A percentile compares a stretch with the other conserved stretches of the same genome.
phyloP scores from a whole-genome alignment of 768 basidiomycete species.

The Mrakia gelida region DNA sequence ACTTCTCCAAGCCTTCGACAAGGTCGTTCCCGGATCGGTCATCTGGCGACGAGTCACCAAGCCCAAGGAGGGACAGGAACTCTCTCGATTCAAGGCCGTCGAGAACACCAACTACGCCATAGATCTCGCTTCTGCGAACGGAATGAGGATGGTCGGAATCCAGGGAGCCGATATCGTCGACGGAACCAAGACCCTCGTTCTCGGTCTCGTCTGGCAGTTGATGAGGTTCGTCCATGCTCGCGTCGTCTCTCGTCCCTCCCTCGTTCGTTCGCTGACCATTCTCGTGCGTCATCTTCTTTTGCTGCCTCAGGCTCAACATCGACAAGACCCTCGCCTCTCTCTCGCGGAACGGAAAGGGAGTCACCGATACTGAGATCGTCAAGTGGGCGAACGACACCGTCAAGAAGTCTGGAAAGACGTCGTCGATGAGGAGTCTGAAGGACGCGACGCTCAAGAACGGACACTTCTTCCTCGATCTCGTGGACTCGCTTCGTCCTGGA shows the following conservation, averaged over 20 bases:
- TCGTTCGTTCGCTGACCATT: background rate
- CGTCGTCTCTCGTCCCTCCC: background rate
- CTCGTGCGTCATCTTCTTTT: too few relatives aligned
- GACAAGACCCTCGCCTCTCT: conserved; percentile 79
- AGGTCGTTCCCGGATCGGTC: conserved; percentile 84
- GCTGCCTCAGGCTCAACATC: conserved; percentile 60
- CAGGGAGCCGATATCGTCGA: conserved; percentile 98
- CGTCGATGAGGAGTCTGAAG: conserved; percentile 84
- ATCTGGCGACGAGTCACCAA: conserved; percentile 95
- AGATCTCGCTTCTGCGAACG: conserved; percentile 85
- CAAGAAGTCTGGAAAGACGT: conserved; percentile 52
- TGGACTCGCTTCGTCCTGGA: conserved; percentile 86
- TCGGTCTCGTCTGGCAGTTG: conserved; percentile 95
- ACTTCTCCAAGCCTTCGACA: conserved; percentile 95
- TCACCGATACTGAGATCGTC: conserved; percentile 88
- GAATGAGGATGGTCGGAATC: conserved; percentile 93
- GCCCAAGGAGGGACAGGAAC: conserved; percentile 71
- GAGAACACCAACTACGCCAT: conserved; percentile 97
- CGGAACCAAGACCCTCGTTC: conserved; percentile 81
- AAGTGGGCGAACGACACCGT: conserved; percentile 93
- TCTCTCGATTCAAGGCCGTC: conserved; percentile 94
- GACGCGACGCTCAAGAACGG: conserved; percentile 84
- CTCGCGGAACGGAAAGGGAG: conserved; percentile 64
- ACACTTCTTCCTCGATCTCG: conserved; percentile 85
- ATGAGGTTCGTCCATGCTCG: conserved; percentile 64